These are phyloP conservation scores for Colletotrichum coccodes DNA, from an alignment of 2,329 filamentous ascomycete genomes.

Conservation along the genomic window DNA sequence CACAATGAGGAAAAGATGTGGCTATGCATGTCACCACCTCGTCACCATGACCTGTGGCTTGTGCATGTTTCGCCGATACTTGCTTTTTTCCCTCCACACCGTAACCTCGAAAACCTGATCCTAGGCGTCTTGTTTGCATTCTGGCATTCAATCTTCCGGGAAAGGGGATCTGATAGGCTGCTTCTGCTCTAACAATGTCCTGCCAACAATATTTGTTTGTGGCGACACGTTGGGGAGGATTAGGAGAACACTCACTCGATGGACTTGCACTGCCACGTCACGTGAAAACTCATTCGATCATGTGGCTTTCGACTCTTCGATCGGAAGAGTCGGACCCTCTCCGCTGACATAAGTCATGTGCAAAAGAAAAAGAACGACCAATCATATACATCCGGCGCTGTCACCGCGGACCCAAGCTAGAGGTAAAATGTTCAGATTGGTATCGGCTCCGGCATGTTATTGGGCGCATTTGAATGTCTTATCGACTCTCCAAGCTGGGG, in stretches of 20 bases:
- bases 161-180: not conserved
- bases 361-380: not conserved
- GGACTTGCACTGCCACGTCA: not conserved
- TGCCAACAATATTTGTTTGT: not conserved
- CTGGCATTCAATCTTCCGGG: not conserved
- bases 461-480: not conserved
- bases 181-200: not conserved
- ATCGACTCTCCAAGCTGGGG: not conserved
- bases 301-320: not conserved
- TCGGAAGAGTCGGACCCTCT: not conserved
- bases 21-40: not conserved
- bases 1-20: not conserved
- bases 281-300: not conserved
- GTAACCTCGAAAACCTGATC: conserved; percentile 5
- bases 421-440: not conserved
- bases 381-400: not conserved
- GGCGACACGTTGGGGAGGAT: not conserved
- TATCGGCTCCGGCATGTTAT: not conserved
- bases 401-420: not conserved
- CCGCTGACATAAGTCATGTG: not conserved
- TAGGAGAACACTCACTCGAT: not conserved
- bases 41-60: not conserved
- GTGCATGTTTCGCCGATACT: not conserved
- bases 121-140: too few relatives aligned
- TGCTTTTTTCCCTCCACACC: too few relatives aligned